Percentiles rank a stretch among this genome's conserved stretches.
Conservation (phyloP, 163 green algal species). For the Chlorella variabilis region DNA sequence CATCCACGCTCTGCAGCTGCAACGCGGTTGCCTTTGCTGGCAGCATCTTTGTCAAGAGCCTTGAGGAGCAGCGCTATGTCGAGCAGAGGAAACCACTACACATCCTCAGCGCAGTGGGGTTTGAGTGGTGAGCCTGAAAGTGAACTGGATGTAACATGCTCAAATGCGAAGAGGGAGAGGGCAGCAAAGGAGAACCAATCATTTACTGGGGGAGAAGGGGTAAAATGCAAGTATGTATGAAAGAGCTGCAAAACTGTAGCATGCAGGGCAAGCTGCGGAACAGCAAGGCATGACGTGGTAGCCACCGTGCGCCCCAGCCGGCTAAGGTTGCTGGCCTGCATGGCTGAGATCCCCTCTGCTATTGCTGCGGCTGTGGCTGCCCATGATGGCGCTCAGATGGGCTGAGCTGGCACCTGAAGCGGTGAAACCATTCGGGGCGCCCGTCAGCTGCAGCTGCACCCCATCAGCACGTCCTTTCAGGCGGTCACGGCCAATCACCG, state of each 20-base stretch:
- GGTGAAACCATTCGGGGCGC: slow-evolving; percentile 3
- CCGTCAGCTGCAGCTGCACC: slow-evolving; percentile 7
- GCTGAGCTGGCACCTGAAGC: slow-evolving; percentile 5
- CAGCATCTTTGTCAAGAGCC: slow-evolving; percentile 71
- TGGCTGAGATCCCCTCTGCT: slow-evolving; percentile 14
- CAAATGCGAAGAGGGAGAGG: too few species aligned
- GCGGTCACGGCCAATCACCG: slow-evolving; percentile 52
- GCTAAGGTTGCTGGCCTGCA: not conserved
- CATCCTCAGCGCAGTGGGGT: slow-evolving; percentile 58
- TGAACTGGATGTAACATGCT: slow-evolving; percentile 6
- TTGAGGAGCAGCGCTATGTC: slow-evolving; percentile 68
- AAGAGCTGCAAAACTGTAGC: not conserved
- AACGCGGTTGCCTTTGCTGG: slow-evolving; percentile 84
- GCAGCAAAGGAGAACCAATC: not conserved
- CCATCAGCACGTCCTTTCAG: slow-evolving; percentile 18
- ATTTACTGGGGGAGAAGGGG: not conserved
- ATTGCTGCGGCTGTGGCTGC: slow-evolving; percentile 15
- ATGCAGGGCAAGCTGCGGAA: too few species aligned
- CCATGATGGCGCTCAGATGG: not conserved
- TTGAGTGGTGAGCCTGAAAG: slow-evolving; percentile 48
- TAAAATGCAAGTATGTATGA: not conserved
- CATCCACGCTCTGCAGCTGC: slow-evolving; percentile 8
- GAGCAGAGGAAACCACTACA: slow-evolving; percentile 43
- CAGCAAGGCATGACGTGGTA: too few species aligned
- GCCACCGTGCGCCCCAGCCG: too few species aligned